Conservation (phyloP, 306 rosid genomes). For the Cicer cuneatum region DNA sequence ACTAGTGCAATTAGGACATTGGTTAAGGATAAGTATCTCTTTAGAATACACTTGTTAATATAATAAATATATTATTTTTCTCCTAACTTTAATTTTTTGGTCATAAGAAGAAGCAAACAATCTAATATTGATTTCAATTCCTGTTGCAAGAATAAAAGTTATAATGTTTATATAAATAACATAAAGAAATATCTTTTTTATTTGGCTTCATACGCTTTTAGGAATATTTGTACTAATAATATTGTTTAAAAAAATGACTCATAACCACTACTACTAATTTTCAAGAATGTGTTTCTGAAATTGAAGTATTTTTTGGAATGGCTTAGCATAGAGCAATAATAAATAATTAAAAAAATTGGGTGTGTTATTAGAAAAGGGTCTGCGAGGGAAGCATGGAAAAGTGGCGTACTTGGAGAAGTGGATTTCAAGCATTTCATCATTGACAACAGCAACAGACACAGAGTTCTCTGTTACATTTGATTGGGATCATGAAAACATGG, state of each 20-base stretch:
- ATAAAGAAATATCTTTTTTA: no score
- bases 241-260: no score
- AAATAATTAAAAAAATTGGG: background rate
- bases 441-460: slow-evolving; percentile 53
- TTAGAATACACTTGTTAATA: no score
- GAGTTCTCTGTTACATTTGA: slow-evolving; percentile 58
- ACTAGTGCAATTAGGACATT: no score
- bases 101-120: slow-evolving; percentile 17
- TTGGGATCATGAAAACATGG: slow-evolving; percentile 73
- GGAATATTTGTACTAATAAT: no score
- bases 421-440: slow-evolving; percentile 57
- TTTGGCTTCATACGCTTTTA: no score
- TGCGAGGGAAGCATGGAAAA: slow-evolving; percentile 63
- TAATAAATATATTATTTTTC: background rate
- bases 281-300: background rate
- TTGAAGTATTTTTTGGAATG: background rate
- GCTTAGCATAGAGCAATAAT: background rate
- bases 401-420: slow-evolving; percentile 70
- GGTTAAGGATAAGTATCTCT: no score
- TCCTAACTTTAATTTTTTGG: background rate
- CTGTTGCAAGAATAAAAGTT: no score
- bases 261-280: background rate
- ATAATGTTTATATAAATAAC: no score
- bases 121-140: no score
- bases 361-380: slow-evolving; percentile 48